These are phyloP conservation scores for Gastrolobium villosum DNA, from an alignment of 306 rosid genomes.

Conservation along the genomic window DNA sequence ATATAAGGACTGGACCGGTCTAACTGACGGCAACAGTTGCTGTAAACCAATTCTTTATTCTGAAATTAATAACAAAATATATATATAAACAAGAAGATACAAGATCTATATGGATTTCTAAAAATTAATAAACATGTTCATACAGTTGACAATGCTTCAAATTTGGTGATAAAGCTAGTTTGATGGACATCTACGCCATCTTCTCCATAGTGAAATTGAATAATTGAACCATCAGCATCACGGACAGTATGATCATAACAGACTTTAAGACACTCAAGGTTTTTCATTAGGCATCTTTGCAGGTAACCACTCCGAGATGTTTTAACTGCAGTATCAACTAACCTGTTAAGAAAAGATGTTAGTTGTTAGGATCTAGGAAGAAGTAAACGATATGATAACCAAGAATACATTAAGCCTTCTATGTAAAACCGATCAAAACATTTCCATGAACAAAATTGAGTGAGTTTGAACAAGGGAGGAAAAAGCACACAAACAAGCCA, in stretches of 20 bases:
- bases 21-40: constrained; percentile 65
- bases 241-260: constrained; percentile 94
- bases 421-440: constrained; percentile 20
- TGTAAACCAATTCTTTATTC: constrained; percentile 78
- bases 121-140: constrained; percentile 49
- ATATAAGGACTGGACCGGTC: constrained; percentile 72
- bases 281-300: constrained; percentile 95
- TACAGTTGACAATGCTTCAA: constrained; percentile 79
- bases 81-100: constrained; percentile 41
- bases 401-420: constrained; percentile 23
- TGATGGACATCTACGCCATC: constrained; percentile 97
- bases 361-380: constrained; percentile 37
- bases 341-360: constrained; percentile 57
- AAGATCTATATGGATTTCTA: constrained; percentile 35
- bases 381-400: constrained; percentile 29
- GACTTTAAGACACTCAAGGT: constrained; percentile 86
- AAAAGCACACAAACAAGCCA: constrained; percentile 14
- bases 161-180: constrained; percentile 79
- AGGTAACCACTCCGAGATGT: constrained; percentile 98
- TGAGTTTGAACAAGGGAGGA: not conserved
- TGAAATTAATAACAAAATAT: constrained; percentile 54
- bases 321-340: constrained; percentile 98
- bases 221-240: constrained; percentile 90
- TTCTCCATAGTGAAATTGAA: constrained; percentile 92
- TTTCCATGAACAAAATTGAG: constrained; percentile 22